phyloP scores from a whole-genome alignment of 2,329 filamentous ascomycete genomes.

The Colletotrichum filicis region DNA sequence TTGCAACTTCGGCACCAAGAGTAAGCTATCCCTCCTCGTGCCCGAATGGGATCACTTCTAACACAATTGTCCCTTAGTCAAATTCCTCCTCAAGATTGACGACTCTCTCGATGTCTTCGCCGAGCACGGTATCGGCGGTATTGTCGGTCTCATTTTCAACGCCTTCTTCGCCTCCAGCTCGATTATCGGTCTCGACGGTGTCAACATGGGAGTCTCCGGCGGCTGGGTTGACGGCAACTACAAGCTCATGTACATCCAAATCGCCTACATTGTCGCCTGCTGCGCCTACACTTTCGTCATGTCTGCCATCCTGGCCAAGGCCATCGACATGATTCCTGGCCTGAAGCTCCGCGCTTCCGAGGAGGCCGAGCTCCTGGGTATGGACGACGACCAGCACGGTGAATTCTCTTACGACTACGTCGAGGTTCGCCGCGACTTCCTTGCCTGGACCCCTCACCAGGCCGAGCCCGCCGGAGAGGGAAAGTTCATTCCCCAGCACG shows the following conservation, averaged over 20 bases:
- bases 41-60: too few relatives aligned
- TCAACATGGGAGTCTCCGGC: constrained; percentile 75
- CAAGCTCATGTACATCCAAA: constrained; percentile 80
- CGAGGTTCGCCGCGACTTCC: constrained; percentile 87
- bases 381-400: constrained; percentile 91
- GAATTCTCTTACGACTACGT: constrained; percentile 94
- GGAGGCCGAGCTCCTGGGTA: constrained; percentile 85
- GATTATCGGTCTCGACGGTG: constrained; percentile 80
- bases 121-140: constrained; percentile 76
- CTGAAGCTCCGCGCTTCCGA: constrained; percentile 83
- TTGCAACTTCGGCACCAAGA: constrained; percentile 76
- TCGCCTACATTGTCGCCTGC: constrained; percentile 78
- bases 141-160: constrained; percentile 79
- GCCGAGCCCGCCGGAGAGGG: constrained; percentile 70
- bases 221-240: constrained; percentile 83
- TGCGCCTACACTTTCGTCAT: constrained; percentile 78
- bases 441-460: constrained; percentile 85
- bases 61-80: constrained; percentile 51
- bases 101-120: constrained; percentile 79
- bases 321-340: constrained; percentile 80
- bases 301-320: constrained; percentile 78
- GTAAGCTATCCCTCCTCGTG: constrained; percentile 40
- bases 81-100: constrained; percentile 72
- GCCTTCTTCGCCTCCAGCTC: constrained; percentile 76
- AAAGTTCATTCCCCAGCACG: constrained; percentile 74